phyloP scores from a whole-genome alignment of 495 filamentous ascomycete species.

The Hypoxylon fuscum region DNA sequence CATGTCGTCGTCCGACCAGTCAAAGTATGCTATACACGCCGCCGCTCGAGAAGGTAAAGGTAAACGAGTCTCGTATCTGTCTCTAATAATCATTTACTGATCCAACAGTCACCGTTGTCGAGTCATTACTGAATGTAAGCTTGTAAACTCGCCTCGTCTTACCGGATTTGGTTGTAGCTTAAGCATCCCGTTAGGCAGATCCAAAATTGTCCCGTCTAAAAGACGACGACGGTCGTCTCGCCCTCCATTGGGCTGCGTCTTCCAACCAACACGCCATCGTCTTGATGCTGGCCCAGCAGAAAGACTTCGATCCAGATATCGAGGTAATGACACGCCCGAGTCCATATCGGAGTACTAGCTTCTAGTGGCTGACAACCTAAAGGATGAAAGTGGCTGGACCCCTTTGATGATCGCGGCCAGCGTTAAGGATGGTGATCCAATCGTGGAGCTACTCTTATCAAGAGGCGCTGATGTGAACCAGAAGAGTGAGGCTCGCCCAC shows the following conservation, averaged over 20 bases:
- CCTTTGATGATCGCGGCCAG: constrained; percentile 92
- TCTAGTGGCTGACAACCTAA: constrained; percentile 5
- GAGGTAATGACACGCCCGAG: constrained; percentile 61
- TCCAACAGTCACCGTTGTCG: constrained; percentile 67
- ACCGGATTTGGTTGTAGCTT: constrained; percentile 11
- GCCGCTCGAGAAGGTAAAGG: constrained; percentile 88
- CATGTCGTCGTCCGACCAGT: constrained; percentile 39
- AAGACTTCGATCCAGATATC: constrained; percentile 87
- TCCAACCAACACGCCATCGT: constrained; percentile 82
- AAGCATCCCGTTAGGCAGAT: constrained; percentile 68
- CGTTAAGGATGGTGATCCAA: constrained; percentile 72
- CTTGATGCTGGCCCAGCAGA: constrained; percentile 70
- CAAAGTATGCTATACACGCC: constrained; percentile 85
- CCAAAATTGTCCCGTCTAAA: constrained; percentile 75
- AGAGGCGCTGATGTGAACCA: constrained; percentile 84
- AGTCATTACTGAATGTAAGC: constrained; percentile 78
- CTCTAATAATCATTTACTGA: constrained; percentile 24
- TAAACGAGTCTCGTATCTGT: constrained; percentile 58
- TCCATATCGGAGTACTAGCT: constrained; percentile 9
- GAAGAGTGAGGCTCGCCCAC: constrained; percentile 65
- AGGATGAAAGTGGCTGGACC: constrained; percentile 94
- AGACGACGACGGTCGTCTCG: constrained; percentile 90
- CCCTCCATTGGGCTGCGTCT: constrained; percentile 94
- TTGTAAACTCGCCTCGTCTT: constrained; percentile 22
- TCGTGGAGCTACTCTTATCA: constrained; percentile 78